Conservation (phyloP, 352 stramenopile species). For the Phytophthora ohioensis region DNA sequence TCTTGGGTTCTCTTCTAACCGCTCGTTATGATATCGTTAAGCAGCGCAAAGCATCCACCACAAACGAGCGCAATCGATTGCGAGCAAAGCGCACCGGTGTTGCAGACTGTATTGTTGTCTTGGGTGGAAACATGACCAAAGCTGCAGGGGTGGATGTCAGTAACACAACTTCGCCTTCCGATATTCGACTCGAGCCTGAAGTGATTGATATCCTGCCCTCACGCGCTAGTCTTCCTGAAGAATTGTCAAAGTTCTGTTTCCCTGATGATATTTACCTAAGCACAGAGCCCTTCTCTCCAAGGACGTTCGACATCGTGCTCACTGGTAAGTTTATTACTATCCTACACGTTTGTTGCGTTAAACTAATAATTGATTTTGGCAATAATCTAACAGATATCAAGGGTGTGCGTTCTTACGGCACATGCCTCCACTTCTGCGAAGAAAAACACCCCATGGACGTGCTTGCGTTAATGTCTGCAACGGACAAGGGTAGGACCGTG, state of each 20-base stretch:
- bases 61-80: constrained; percentile 23
- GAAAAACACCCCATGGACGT: constrained; percentile 71
- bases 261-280: constrained; percentile 65
- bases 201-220: constrained; percentile 64
- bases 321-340: constrained; percentile 46
- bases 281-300: constrained; percentile 48
- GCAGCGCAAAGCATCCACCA: constrained; percentile 26
- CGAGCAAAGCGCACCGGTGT: constrained; percentile 37
- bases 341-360: not conserved
- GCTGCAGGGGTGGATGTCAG: constrained; percentile 44
- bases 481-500: constrained; percentile 50
- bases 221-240: constrained; percentile 56
- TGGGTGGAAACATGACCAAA: constrained; percentile 56
- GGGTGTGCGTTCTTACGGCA: constrained; percentile 58
- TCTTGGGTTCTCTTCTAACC: not conserved
- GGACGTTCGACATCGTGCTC: constrained; percentile 73
- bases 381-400: constrained; percentile 54
- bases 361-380: not conserved
- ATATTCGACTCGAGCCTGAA: constrained; percentile 62
- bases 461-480: constrained; percentile 61
- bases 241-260: constrained; percentile 82
- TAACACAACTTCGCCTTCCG: constrained; percentile 43
- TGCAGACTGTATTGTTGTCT: constrained; percentile 67
- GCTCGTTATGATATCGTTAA: not conserved
- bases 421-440: constrained; percentile 74